These are phyloP conservation scores for Speleostelium caveatum DNA, from an alignment of 78 protist species.

Conservation along the genomic window DNA sequence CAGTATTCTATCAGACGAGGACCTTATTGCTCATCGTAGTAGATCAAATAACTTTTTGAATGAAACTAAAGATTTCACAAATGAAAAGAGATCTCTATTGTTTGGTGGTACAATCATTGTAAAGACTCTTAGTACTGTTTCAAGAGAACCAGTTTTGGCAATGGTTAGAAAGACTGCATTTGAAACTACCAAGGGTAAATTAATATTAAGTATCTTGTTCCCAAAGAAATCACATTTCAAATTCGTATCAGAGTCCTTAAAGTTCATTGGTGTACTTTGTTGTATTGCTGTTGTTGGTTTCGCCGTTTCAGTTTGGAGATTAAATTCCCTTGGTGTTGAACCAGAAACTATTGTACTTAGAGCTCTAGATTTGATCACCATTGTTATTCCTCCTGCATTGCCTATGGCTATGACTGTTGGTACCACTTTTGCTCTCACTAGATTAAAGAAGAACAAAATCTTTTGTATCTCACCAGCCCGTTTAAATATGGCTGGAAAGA, in stretches of 20 bases:
- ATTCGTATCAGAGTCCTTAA: slow-evolving; percentile 87
- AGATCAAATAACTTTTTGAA: not conserved
- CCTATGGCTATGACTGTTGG: slow-evolving; percentile 94
- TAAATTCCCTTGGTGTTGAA: not conserved
- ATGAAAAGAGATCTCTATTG: slow-evolving; percentile 19
- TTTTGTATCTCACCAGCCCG: slow-evolving; percentile 88
- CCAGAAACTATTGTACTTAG: slow-evolving; percentile 30
- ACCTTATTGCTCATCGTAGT: not conserved
- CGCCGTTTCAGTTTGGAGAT: slow-evolving; percentile 27
- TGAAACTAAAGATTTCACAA: slow-evolving; percentile 1
- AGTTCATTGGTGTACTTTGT: slow-evolving; percentile 80
- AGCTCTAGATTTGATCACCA: slow-evolving; percentile 90
- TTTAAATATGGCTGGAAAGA: slow-evolving; percentile 87
- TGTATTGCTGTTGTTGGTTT: slow-evolving; percentile 71
- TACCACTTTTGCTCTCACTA: slow-evolving; percentile 75
- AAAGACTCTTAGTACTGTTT: not conserved
- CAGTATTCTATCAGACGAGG: slow-evolving; percentile 17
- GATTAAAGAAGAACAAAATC: slow-evolving; percentile 66
- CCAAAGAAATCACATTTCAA: slow-evolving; percentile 83
- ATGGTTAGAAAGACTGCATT: slow-evolving; percentile 79
- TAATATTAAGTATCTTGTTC: slow-evolving; percentile 83
- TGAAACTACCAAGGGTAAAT: slow-evolving; percentile 86
- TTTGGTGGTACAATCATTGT: slow-evolving; percentile 59
- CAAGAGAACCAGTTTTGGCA: slow-evolving; percentile 3
- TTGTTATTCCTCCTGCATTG: slow-evolving; percentile 92